Evolutionary conservation across 192 early-diverging fungal species (phyloP).

Genomic region (Coemansia sp.): DNA sequence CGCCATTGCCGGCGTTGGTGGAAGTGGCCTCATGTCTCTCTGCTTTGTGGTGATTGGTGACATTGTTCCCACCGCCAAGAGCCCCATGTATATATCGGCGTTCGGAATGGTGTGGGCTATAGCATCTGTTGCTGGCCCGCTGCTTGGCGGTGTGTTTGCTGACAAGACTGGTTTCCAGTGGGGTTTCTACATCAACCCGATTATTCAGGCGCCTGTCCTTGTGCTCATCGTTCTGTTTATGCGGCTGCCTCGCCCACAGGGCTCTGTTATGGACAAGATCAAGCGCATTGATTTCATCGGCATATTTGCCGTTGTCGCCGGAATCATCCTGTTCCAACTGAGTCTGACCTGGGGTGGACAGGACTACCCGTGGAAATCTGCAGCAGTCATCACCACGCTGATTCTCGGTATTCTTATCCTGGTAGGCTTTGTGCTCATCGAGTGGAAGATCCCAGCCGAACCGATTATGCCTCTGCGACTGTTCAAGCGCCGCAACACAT

Average conservation of each 20-base stretch:
- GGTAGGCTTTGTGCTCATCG: constrained; percentile 59
- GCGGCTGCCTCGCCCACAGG: constrained; percentile 38
- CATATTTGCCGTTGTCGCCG: constrained; percentile 54
- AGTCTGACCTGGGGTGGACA: constrained; percentile 76
- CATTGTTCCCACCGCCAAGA: constrained; percentile 58
- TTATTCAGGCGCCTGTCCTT: background rate
- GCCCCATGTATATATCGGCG: constrained; percentile 61
- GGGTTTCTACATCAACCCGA: constrained; percentile 59
- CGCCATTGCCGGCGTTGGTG: constrained; percentile 66
- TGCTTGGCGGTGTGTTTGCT: constrained; percentile 61
- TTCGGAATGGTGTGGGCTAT: constrained; percentile 60
- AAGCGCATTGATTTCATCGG: constrained; percentile 70
- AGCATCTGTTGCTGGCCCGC: constrained; percentile 59
- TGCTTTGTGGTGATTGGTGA: constrained; percentile 69
- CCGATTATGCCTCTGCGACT: constrained; percentile 65
- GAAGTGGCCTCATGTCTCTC: constrained; percentile 64
- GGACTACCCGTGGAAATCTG: constrained; percentile 57
- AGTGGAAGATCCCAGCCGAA: constrained; percentile 59
- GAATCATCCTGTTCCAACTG: constrained; percentile 65
- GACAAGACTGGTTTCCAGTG: constrained; percentile 54
- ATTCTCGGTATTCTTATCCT: constrained; percentile 32
- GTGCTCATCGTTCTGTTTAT: constrained; percentile 47
- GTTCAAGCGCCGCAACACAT: constrained; percentile 56
- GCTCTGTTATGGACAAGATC: constrained; percentile 53
- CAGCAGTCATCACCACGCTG: constrained; percentile 47